These are phyloP conservation scores for Linnemannia zychae DNA, from an alignment of 192 early-diverging fungal species.

Conservation along the genomic window DNA sequence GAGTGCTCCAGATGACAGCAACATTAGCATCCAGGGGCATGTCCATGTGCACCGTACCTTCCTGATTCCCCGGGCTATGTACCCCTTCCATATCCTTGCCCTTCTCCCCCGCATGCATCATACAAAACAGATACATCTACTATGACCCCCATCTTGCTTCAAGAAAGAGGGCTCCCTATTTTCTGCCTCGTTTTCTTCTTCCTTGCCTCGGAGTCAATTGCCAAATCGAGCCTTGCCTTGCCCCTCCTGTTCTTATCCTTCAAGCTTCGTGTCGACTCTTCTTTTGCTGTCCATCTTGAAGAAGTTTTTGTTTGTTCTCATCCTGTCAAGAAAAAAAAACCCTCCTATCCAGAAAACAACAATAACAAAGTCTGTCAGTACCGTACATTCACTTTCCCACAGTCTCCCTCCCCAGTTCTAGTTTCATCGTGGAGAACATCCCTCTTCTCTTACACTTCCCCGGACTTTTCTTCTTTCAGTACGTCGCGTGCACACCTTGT, in stretches of 20 bases:
- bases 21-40: no score
- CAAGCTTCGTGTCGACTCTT: background rate
- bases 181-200: background rate
- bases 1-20: no score
- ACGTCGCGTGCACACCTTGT: background rate
- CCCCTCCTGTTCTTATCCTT: background rate
- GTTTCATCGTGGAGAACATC: background rate
- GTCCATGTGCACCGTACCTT: no score
- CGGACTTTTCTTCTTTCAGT: background rate
- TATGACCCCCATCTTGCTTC: background rate
- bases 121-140: no score
- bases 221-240: slow-evolving; percentile 1
- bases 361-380: background rate
- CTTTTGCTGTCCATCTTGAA: background rate
- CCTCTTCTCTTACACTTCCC: background rate
- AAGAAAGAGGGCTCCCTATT: background rate
- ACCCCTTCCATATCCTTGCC: background rate
- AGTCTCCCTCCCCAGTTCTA: background rate
- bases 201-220: slow-evolving; percentile 5
- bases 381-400: background rate
- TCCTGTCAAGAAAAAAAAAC: background rate
- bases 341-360: background rate
- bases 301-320: background rate
- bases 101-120: background rate
- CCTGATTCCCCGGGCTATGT: background rate